A percentile compares a stretch with the other conserved stretches of the same genome.
phyloP scores from a whole-genome alignment of 1,284 basidiomycete species.

The Calocybe gambosa region DNA sequence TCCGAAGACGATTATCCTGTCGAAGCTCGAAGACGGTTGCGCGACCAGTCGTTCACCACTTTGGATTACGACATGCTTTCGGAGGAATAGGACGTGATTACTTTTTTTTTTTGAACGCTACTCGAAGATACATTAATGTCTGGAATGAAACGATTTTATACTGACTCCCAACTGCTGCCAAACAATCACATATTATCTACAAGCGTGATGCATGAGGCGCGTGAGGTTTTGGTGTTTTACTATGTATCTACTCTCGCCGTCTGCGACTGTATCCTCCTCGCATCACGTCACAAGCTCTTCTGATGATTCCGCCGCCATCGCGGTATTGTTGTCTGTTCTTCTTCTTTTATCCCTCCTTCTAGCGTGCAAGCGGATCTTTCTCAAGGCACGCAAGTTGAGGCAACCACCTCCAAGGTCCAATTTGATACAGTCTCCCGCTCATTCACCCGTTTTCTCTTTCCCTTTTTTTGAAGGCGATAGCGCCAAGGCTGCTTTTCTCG shows the following conservation, averaged over 20 bases:
- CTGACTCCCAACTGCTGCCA: too few species aligned
- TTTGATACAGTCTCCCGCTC: constrained; percentile 12
- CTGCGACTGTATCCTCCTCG: constrained; percentile 9
- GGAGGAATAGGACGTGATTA: background rate
- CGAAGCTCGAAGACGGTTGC: constrained; percentile 17
- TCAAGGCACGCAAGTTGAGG: constrained; percentile 20
- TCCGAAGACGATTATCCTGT: constrained; percentile 43
- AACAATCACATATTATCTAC: too few species aligned
- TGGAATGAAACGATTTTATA: too few species aligned
- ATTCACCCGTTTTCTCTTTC: constrained; percentile 17
- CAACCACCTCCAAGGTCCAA: constrained; percentile 12
- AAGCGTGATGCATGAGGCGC: too few species aligned
- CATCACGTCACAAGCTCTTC: constrained; percentile 6
- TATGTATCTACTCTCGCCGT: constrained; percentile 2
- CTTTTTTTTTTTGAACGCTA: background rate
- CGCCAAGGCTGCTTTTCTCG: constrained; percentile 30
- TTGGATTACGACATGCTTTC: background rate
- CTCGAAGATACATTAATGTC: too few species aligned
- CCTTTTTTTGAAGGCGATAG: constrained; percentile 9
- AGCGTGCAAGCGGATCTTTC: constrained; percentile 21
- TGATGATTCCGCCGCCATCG: constrained; percentile 19
- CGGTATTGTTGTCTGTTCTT: constrained; percentile 21
- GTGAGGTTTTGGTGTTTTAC: constrained; percentile 6
- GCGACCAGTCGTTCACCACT: background rate
- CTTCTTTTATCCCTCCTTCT: constrained; percentile 22